Evolutionary conservation across 345 rosid genomes (phyloP).

Genomic region (Excoecaria cochinchinensis): DNA sequence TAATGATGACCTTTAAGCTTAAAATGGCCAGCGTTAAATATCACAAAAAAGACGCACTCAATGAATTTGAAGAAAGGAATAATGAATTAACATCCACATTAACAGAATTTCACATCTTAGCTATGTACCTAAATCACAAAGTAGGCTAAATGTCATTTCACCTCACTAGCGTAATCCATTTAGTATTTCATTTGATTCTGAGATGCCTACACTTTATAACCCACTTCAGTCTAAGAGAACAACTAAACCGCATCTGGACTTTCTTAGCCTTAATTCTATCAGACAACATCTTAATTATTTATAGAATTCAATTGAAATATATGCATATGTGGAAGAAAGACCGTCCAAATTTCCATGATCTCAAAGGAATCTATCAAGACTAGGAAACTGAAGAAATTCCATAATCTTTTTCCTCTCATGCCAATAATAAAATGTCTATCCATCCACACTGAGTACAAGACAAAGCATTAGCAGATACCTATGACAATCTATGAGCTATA

Average conservation of each 20-base stretch:
- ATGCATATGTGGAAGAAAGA: neutral
- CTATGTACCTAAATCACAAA: neutral
- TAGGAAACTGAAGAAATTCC: neutral
- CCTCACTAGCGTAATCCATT: neutral
- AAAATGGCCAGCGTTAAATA: neutral
- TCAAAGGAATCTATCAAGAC: neutral
- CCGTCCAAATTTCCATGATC: neutral
- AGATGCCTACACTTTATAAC: neutral
- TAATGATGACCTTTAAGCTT: neutral
- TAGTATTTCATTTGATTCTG: neutral
- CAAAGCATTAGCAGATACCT: neutral
- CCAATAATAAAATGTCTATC: neutral
- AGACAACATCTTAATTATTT: neutral
- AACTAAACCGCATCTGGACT: neutral
- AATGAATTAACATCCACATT: neutral
- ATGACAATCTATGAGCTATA: neutral
- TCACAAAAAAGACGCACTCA: neutral
- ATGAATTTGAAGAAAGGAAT: neutral
- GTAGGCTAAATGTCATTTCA: neutral
- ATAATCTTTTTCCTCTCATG: neutral
- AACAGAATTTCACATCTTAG: neutral
- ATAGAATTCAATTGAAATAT: neutral
- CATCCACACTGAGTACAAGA: neutral
- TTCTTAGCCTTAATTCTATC: neutral
- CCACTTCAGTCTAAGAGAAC: neutral